Percentiles rank a stretch among this genome's conserved stretches.
Conservation (phyloP, 2,329 filamentous ascomycete species). For the Sarocladiaceae sp. region DNA sequence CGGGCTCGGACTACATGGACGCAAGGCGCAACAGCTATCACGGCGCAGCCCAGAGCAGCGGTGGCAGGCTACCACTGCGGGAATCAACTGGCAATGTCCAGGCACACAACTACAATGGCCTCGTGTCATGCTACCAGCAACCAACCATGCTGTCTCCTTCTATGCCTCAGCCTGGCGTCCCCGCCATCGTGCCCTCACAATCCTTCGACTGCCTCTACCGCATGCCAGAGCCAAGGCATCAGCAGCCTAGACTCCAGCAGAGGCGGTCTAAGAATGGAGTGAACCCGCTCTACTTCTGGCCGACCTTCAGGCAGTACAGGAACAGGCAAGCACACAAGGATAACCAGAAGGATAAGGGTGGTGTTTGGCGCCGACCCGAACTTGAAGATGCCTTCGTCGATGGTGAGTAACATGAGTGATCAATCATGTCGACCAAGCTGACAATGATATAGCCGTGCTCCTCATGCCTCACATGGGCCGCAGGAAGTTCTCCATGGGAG, state of each 20-base stretch:
- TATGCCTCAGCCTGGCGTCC: slow-evolving; percentile 40
- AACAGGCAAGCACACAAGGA: slow-evolving; percentile 62
- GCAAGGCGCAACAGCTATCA: slow-evolving; percentile 35
- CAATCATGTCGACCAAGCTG: neutral
- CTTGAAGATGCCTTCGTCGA: slow-evolving; percentile 65
- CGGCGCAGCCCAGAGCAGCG: slow-evolving; percentile 16
- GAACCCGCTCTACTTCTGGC: slow-evolving; percentile 60
- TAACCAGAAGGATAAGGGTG: slow-evolving; percentile 54
- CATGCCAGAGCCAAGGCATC: slow-evolving; percentile 30
- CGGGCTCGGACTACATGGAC: slow-evolving; percentile 43
- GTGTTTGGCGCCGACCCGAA: slow-evolving; percentile 47
- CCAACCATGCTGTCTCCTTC: slow-evolving; percentile 32
- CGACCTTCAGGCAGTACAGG: slow-evolving; percentile 62
- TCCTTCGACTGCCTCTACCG: slow-evolving; percentile 39
- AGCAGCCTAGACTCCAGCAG: slow-evolving; percentile 28
- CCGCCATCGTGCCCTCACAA: slow-evolving; percentile 47
- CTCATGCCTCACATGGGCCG: slow-evolving; percentile 63
- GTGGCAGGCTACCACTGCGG: slow-evolving; percentile 40
- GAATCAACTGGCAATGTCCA: slow-evolving; percentile 52
- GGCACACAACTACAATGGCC: slow-evolving; percentile 33
- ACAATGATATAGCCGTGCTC: slow-evolving; percentile 46
- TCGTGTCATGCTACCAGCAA: slow-evolving; percentile 39
- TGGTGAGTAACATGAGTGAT: slow-evolving; percentile 41
- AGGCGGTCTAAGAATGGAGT: slow-evolving; percentile 32
- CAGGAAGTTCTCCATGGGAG: slow-evolving; percentile 61